Percentiles rank a stretch among this genome's conserved stretches.
Evolutionary conservation across 495 filamentous ascomycete genomes (phyloP).

Genomic region (Neurospora sp.): DNA sequence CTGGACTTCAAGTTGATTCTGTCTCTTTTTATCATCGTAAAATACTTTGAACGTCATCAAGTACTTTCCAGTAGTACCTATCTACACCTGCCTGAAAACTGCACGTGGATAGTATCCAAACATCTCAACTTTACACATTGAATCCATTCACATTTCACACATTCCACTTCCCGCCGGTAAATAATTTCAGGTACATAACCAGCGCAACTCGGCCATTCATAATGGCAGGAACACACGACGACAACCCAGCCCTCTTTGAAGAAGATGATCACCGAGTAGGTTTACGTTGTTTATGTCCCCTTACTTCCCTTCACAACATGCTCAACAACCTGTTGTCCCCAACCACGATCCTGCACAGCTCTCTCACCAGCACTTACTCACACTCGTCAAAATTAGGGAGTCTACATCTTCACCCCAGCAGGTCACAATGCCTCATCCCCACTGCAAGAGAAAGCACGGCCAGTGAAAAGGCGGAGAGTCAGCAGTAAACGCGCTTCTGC

Average conservation of each 20-base stretch:
- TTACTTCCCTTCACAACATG: neutral
- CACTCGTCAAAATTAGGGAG: slow-evolving; percentile 35
- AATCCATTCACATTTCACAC: neutral
- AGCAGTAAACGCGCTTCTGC: neutral
- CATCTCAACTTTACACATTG: neutral
- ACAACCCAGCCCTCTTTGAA: slow-evolving; percentile 7
- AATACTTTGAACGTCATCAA: neutral
- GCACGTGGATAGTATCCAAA: neutral
- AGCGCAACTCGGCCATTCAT: neutral
- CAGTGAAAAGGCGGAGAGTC: slow-evolving; percentile 56
- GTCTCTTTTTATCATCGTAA: neutral
- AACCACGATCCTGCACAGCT: neutral
- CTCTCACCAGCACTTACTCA: neutral
- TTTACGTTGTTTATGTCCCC: neutral
- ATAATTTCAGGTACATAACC: neutral
- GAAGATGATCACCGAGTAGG: slow-evolving; percentile 26
- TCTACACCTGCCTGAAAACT: neutral
- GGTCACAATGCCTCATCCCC: slow-evolving; percentile 18
- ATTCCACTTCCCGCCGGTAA: neutral
- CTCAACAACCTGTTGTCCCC: neutral
- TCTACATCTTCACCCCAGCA: slow-evolving; percentile 57
- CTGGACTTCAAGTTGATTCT: neutral
- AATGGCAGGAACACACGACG: slow-evolving; percentile 10
- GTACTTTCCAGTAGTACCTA: neutral
- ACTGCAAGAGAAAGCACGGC: slow-evolving; percentile 29